Evolutionary conservation across 1,284 basidiomycete species (phyloP).

Genomic region (Trametes polyzona): DNA sequence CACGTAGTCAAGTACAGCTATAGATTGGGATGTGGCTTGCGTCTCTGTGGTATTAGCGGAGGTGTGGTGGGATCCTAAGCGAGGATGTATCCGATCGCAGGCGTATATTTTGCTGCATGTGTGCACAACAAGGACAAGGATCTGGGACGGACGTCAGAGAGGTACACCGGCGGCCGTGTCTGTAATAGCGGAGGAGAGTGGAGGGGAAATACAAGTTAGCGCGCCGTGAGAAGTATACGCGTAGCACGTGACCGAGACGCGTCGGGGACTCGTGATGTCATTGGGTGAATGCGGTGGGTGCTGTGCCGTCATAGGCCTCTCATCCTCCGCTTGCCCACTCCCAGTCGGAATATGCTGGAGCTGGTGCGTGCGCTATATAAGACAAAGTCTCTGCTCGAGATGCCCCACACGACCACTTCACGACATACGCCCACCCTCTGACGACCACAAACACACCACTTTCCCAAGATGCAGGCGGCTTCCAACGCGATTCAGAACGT

Average conservation of each 20-base stretch:
- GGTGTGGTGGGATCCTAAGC: no score
- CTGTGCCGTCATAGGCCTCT: constrained; percentile 20
- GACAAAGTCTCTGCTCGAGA: background rate
- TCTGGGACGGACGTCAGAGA: background rate
- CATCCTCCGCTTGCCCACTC: constrained; percentile 3
- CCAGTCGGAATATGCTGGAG: background rate
- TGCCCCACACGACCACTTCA: constrained; percentile 1
- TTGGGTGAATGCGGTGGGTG: constrained; percentile 2
- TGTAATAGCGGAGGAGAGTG: background rate
- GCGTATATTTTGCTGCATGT: no score
- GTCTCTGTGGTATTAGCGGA: no score
- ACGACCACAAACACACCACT: background rate
- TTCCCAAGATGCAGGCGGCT: constrained; percentile 39
- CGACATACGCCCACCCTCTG: background rate
- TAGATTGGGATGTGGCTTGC: no score
- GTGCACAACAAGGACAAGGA: background rate
- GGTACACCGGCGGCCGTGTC: background rate
- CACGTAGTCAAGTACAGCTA: no score
- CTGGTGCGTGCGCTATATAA: background rate
- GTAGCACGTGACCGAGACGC: constrained; percentile 15
- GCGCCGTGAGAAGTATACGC: background rate
- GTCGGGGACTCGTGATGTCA: constrained; percentile 25
- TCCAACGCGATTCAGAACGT: constrained; percentile 42
- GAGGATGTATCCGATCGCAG: no score
- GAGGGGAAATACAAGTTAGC: background rate